Evolutionary conservation across 257 asterid species (phyloP).

Genomic region (Nicotiana knightiana): DNA sequence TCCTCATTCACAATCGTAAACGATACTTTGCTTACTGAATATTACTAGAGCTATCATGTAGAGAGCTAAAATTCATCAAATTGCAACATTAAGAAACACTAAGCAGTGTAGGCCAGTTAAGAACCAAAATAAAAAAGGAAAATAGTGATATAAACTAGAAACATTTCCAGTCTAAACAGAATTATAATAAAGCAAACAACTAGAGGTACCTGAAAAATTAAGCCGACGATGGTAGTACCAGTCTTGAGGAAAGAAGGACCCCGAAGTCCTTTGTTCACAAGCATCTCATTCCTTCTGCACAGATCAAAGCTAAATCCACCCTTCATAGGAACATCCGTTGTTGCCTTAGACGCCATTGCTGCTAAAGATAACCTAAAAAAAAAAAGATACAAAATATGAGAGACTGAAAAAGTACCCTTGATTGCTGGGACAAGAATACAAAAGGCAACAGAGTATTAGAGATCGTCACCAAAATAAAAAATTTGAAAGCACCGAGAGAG

Average conservation of each 20-base stretch:
- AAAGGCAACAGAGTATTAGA: not conserved
- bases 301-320: conserved; percentile 82
- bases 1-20: not conserved
- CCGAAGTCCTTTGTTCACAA: conserved; percentile 62
- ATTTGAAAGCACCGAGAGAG: no score
- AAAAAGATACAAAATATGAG: not conserved
- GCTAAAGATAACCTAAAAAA: not conserved
- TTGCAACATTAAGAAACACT: no score
- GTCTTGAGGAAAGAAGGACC: conserved; percentile 73
- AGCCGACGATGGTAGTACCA: conserved; percentile 90
- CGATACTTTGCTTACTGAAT: no score
- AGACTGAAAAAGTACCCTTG: not conserved
- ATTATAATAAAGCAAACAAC: not conserved
- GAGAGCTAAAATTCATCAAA: no score
- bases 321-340: conserved; percentile 23
- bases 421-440: not conserved
- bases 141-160: no score
- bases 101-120: not conserved
- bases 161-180: no score
- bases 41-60: not conserved
- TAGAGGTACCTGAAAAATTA: conserved; percentile 56
- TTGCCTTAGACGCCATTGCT: conserved; percentile 5
- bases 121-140: not conserved
- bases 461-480: not conserved
- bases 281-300: conserved; percentile 84